phyloP scores from a whole-genome alignment of 108 stramenopile species.

The Pseudonitzschia multiseries region DNA sequence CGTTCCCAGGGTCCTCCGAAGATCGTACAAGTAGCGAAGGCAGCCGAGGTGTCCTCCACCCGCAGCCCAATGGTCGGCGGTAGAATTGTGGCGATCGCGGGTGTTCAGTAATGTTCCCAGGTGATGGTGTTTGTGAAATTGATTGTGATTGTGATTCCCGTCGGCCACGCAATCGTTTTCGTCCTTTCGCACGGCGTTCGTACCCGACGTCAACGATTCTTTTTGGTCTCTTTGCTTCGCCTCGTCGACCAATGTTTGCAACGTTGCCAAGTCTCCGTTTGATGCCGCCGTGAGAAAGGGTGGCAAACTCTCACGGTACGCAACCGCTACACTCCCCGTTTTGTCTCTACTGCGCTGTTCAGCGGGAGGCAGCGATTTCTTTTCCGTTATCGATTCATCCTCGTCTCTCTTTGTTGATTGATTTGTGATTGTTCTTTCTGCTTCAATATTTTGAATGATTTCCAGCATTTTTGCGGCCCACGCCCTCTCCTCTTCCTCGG shows the following conservation, averaged over 20 bases:
- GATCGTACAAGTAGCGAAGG: conserved; percentile 52
- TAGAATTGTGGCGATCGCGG: conserved; percentile 73
- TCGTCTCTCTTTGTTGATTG: too few relatives aligned
- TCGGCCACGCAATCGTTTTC: not conserved
- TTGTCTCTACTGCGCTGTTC: conserved; percentile 33
- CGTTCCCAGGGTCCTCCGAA: conserved; percentile 9
- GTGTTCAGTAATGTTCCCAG: conserved; percentile 38
- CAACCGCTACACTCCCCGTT: conserved; percentile 39
- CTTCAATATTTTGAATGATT: conserved; percentile 52
- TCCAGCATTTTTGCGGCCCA: conserved; percentile 67
- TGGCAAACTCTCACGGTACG: conserved; percentile 73
- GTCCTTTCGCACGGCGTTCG: not conserved
- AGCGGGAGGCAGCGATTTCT: not conserved
- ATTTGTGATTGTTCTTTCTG: too few relatives aligned
- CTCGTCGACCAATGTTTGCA: conserved; percentile 34
- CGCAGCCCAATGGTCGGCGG: conserved; percentile 86
- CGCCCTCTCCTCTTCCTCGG: conserved; percentile 50
- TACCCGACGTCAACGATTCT: too few relatives aligned
- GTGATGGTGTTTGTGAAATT: too few relatives aligned
- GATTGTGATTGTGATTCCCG: too few relatives aligned
- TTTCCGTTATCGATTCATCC: not conserved
- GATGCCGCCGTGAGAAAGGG: conserved; percentile 70
- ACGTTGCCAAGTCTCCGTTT: conserved; percentile 48
- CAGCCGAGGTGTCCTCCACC: conserved; percentile 81
- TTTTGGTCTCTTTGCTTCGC: too few relatives aligned